Evolutionary conservation across 176 grass and related monocot genomes (phyloP), one percentile per base, ranked within the genome.

Genomic region (Canna indica): DNA sequence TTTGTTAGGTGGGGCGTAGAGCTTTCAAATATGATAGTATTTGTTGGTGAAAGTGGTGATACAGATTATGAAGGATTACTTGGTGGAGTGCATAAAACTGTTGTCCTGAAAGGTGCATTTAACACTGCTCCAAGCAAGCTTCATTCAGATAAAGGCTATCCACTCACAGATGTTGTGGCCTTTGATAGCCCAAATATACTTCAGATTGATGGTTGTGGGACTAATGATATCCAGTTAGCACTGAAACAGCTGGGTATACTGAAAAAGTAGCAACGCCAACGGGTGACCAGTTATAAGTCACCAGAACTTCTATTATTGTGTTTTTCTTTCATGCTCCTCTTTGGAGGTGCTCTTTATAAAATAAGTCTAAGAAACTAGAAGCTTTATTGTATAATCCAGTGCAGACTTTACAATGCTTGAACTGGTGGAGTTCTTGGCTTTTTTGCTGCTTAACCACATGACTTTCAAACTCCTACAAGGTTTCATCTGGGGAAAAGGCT

Each of bases 21-120:
- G 54, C 70, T 95, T 22, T 82, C 81, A 79, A 90, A 87, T 60
- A 90, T 90, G 86, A 67, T 81, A 4, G 84, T 95, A 31, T 67
- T 87, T 61, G 90, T 95, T 25, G 84, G 90, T 78, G 84, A 90
- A 82, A 87, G 81, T 76, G 90, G 90, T 35, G 90, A 95, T 68
- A 87, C 84, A 70, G 86, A 95, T 84, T 95, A 95, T 76, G 90
- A 95, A 68, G 84, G 74, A 62, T 57, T 90, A 70, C 81, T 90
- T 36, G 83, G 84, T 71, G 86, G 90, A 4, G 36, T 95, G 60
- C 90, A 90, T 57, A 90, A 85, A 63, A 85, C 81, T 22, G 78
- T 95, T n/a, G 68, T 95, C 76, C 73, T 95, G 15, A 90, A 81
- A 76, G 90, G 90, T 41, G 47, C 84, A 53, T 85, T 85, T 59